Evolutionary conservation across 2,329 filamentous ascomycete species (phyloP), one percentile per base, ranked within the genome.

Genomic region (Calonectria multiphialidica): DNA sequence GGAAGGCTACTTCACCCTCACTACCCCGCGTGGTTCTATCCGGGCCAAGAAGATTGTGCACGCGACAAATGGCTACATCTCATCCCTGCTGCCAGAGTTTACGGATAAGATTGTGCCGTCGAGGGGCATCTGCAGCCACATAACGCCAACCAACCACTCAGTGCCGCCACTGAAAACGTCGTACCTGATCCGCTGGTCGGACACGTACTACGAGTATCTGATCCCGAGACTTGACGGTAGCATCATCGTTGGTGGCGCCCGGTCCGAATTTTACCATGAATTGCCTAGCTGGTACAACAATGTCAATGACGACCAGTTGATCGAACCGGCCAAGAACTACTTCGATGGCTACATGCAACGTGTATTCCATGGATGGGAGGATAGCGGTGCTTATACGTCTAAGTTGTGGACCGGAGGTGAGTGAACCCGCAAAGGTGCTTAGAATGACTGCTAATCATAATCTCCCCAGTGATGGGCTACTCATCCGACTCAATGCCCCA

Each of bases 401-500:
- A 55, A 66, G 28, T 5, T 70, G 49, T 70, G 68, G 68, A 70
- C 68, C 23, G 68, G 68, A 23, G 61, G 68, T 70, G 25, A 61
- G 68, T 66, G 13, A 15, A 57, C 47, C 23, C 21, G 10, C 13
- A 23, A 5, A 57, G 44, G 8, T 25, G 6, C 6, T 42, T 10
- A 37, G 21, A 16, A 13, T 23, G n/a, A 47, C 44, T 47, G n/a
- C 44, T 47, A 47, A 40, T 37, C 33, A 59, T 12, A 7, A 59
- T 18, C 21, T 10, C 5, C 0, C 13, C 30, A 84, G 85, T 87
- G 10, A 85, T 86, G 84, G 85, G 85, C 1, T 84, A 84, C 61
- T 86, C 83, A 0, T 80, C 81, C 0, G 87, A 89, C 71, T 80
- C 77, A 2, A 74, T 84, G 35, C 87, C 88, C 0, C 83, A 85